A percentile compares a stretch with the other conserved stretches of the same genome.
Evolutionary conservation across 495 filamentous ascomycete genomes (phyloP).

Genomic region (Jackrogersella minutella): DNA sequence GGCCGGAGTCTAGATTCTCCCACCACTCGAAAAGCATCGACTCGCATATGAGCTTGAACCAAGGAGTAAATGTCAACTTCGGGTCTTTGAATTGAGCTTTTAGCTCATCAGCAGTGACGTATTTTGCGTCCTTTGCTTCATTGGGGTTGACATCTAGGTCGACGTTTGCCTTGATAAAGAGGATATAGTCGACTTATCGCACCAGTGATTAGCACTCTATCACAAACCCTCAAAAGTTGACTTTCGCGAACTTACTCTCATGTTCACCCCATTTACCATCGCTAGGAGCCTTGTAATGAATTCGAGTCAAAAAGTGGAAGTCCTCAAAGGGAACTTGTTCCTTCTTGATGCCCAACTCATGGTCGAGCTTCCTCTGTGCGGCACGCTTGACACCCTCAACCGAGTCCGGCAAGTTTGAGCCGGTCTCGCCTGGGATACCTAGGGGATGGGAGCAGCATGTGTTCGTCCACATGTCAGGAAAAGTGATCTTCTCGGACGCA

Average conservation of each 20-base stretch:
- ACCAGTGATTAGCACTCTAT: slow-evolving; percentile 15
- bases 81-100: slow-evolving; percentile 85
- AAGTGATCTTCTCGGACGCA: slow-evolving; percentile 97
- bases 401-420: slow-evolving; percentile 79
- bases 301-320: slow-evolving; percentile 93
- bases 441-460: slow-evolving; percentile 99
- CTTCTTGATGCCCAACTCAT: slow-evolving; percentile 92
- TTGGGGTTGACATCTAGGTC: slow-evolving; percentile 82
- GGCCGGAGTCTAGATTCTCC: slow-evolving; percentile 78
- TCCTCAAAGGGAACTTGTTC: slow-evolving; percentile 90
- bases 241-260: slow-evolving; percentile 72
- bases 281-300: slow-evolving; percentile 98
- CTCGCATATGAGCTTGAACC: slow-evolving; percentile 99
- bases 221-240: too few species aligned
- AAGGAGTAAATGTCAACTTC: slow-evolving; percentile 87
- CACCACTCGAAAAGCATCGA: slow-evolving; percentile 99
- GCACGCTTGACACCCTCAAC: slow-evolving; percentile 87
- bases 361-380: slow-evolving; percentile 89
- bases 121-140: slow-evolving; percentile 83
- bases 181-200: slow-evolving; percentile 90
- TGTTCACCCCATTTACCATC: slow-evolving; percentile 99
- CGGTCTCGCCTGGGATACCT: slow-evolving; percentile 89
- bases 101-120: slow-evolving; percentile 82
- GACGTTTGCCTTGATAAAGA: slow-evolving; percentile 95
- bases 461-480: slow-evolving; percentile 99